Evolutionary conservation across 139 green algal species (phyloP).

Genomic region (Chlamydomonas sp.): DNA sequence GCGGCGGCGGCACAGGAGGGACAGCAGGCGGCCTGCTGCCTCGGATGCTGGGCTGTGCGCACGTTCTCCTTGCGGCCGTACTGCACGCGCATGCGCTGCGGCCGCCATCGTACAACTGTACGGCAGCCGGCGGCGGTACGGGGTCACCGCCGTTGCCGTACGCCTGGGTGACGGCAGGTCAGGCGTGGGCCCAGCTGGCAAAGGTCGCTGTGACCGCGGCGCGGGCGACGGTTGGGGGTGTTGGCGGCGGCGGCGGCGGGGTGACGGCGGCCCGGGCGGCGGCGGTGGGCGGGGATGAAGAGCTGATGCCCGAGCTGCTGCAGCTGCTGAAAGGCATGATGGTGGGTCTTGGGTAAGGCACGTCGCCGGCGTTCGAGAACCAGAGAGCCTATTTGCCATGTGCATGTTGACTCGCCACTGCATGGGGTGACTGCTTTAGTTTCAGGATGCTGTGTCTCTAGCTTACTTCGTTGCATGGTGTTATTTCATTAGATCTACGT

Average conservation of each 20-base stretch:
- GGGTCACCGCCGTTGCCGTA: neutral
- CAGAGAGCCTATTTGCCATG: no score
- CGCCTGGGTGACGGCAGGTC: slow-evolving; percentile 14
- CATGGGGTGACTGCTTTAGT: no score
- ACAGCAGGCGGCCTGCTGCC: neutral
- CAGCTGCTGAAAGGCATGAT: neutral
- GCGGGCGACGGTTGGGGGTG: neutral
- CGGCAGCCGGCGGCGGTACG: neutral
- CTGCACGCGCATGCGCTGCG: slow-evolving; percentile 5
- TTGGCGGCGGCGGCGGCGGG: neutral
- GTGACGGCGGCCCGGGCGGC: neutral
- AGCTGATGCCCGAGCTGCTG: neutral
- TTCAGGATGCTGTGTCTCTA: no score
- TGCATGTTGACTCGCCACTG: no score
- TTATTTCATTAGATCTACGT: no score
- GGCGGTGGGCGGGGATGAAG: neutral
- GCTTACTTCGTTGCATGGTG: no score
- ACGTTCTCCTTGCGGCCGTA: slow-evolving; percentile 20
- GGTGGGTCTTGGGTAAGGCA: neutral
- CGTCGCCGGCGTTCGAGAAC: no score
- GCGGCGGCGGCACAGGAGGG: neutral
- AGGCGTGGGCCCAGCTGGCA: neutral
- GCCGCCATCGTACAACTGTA: neutral
- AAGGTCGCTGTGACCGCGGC: neutral
- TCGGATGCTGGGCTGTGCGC: neutral